phyloP scores from a whole-genome alignment of 345 rosid species.

The Melastoma malabathricum region DNA sequence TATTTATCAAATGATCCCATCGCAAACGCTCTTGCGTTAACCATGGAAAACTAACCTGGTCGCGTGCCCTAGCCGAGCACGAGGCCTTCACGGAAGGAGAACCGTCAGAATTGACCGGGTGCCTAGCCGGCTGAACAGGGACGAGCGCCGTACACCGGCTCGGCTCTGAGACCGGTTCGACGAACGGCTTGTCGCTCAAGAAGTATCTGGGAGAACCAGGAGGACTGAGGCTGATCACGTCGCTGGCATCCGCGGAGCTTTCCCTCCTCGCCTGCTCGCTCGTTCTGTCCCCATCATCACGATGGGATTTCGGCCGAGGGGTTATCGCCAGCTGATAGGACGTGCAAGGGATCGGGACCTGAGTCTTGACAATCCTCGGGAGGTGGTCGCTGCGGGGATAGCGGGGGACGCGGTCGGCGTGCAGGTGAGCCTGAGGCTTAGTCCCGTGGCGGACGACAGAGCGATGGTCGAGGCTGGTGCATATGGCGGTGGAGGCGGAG shows the following conservation, averaged over 20 bases:
- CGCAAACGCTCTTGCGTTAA: neutral
- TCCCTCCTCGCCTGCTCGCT: conserved; percentile 22
- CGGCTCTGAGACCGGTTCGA: conserved; percentile 30
- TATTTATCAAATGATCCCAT: too few relatives aligned
- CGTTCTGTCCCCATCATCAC: neutral
- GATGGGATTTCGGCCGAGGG: conserved; percentile 14
- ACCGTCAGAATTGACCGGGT: conserved; percentile 1
- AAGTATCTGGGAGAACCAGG: conserved; percentile 49
- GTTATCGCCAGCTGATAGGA: conserved; percentile 26
- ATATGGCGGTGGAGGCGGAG: conserved; percentile 71
- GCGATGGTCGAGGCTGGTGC: conserved; percentile 33
- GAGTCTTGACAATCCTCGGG: conserved; percentile 4
- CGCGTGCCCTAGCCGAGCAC: conserved; percentile 26
- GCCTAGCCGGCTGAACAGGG: conserved; percentile 13
- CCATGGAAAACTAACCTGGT: conserved; percentile 13
- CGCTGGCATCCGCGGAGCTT: conserved; percentile 52
- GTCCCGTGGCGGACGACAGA: conserved; percentile 34
- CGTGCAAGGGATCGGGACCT: conserved; percentile 29
- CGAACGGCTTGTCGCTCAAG: conserved; percentile 33
- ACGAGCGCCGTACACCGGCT: conserved; percentile 25
- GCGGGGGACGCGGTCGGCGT: too few relatives aligned
- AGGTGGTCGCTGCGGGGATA: neutral
- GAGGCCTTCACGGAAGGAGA: conserved; percentile 26
- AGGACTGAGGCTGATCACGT: conserved; percentile 14
- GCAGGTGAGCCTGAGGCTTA: conserved; percentile 7